Percentiles rank a stretch among this genome's conserved stretches.
Conservation (phyloP, 805 yeast genomes). For the Blastobotrys chiropterorum region DNA sequence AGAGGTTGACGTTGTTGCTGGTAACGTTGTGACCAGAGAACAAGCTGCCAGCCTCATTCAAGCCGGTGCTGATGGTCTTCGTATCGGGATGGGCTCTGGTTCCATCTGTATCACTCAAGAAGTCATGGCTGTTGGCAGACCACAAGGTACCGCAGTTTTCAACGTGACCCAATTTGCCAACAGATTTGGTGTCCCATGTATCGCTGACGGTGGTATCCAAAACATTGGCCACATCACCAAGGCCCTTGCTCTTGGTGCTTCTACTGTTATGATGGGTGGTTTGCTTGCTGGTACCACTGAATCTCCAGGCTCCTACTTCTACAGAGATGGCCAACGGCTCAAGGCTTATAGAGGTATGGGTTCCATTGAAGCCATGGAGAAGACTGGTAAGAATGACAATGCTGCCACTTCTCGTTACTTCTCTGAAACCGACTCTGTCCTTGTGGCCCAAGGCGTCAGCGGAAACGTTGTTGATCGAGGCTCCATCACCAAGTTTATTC, state of each 20-base stretch:
- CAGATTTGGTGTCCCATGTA: slow-evolving; percentile 95
- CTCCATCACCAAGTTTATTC: slow-evolving; percentile 85
- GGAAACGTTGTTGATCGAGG: slow-evolving; percentile 98
- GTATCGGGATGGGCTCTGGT: slow-evolving; percentile 99
- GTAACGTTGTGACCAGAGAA: slow-evolving; percentile 98
- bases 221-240: slow-evolving; percentile 98
- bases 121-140: slow-evolving; percentile 99
- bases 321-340: slow-evolving; percentile 96
- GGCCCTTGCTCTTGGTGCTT: slow-evolving; percentile 95
- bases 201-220: slow-evolving; percentile 99
- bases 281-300: slow-evolving; percentile 97
- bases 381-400: slow-evolving; percentile 79
- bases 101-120: slow-evolving; percentile 99
- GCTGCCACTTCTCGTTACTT: slow-evolving; percentile 98
- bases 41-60: slow-evolving; percentile 93
- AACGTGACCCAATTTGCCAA: slow-evolving; percentile 90
- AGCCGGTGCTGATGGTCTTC: slow-evolving; percentile 96
- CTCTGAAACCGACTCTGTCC: slow-evolving; percentile 89
- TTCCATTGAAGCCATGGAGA: slow-evolving; percentile 97
- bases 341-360: slow-evolving; percentile 99
- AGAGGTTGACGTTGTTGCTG: slow-evolving; percentile 84
- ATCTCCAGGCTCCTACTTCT: slow-evolving; percentile 97
- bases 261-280: slow-evolving; percentile 99
- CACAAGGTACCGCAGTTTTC: slow-evolving; percentile 98
- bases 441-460: slow-evolving; percentile 98